phyloP scores from a whole-genome alignment of 108 stramenopile genomes.

The Nitzschia putrida region DNA sequence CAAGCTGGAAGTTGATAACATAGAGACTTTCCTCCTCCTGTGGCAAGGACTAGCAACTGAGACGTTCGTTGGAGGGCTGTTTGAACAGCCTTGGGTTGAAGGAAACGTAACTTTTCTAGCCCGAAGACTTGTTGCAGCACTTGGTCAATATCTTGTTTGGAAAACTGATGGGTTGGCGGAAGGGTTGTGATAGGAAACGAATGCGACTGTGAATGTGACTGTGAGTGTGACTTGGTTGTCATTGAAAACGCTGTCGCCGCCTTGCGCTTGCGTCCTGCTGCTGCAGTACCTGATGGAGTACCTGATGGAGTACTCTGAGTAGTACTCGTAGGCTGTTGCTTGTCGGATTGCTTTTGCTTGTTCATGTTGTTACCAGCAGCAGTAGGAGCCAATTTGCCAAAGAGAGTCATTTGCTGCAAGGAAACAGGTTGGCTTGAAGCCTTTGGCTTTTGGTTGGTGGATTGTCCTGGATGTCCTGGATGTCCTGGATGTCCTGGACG shows the following conservation, averaged over 20 bases:
- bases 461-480: too few species aligned
- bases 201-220: slow-evolving; percentile 1
- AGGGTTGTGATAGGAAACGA: not conserved
- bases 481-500: too few species aligned
- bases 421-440: too few species aligned
- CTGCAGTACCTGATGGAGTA: too few species aligned
- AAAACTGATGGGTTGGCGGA: slow-evolving; percentile 3
- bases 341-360: not conserved
- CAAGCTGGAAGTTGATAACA: slow-evolving; percentile 96
- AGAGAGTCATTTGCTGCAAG: not conserved
- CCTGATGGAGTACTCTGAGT: not conserved
- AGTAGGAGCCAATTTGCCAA: not conserved
- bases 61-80: slow-evolving; percentile 49
- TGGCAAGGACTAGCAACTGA: slow-evolving; percentile 88
- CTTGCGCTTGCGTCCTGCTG: not conserved
- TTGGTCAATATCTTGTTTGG: not conserved
- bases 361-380: not conserved
- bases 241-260: slow-evolving; percentile 1
- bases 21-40: slow-evolving; percentile 92
- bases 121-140: slow-evolving; percentile 53
- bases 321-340: not conserved
- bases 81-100: slow-evolving; percentile 64
- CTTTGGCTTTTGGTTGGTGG: too few species aligned
- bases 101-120: slow-evolving; percentile 48
- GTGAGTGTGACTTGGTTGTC: slow-evolving; percentile 2